Evolutionary conservation across 306 rosid species (phyloP).

Genomic region (Chamaecrista fasciculata): DNA sequence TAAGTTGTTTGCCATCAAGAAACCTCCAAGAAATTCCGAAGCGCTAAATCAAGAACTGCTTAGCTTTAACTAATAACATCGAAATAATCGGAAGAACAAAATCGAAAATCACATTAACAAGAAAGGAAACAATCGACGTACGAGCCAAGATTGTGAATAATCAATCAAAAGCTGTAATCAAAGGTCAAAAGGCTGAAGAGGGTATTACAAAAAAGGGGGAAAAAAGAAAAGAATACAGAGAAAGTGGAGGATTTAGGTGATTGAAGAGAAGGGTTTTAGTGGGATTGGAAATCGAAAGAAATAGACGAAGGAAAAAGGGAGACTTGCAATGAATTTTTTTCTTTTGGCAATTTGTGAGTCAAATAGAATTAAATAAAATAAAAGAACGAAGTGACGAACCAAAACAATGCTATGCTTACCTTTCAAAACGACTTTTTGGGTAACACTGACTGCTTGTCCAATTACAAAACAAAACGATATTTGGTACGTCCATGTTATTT

Average conservation of each 20-base stretch:
- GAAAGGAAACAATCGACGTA: neutral
- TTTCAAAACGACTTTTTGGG: neutral
- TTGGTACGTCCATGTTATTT: no score
- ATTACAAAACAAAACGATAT: neutral
- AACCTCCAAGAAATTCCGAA: conserved; percentile 37
- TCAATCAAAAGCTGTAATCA: neutral
- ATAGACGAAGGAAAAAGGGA: no score
- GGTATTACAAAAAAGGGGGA: neutral
- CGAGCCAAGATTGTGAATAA: neutral
- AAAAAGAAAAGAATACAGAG: neutral
- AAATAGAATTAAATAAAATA: no score
- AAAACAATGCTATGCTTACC: neutral
- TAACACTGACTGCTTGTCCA: neutral
- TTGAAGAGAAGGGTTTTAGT: conserved; percentile 19
- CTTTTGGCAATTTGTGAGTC: neutral
- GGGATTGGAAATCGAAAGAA: neutral
- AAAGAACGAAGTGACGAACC: no score
- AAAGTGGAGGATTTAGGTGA: conserved; percentile 25
- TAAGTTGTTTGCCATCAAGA: conserved; percentile 37
- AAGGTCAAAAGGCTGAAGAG: neutral
- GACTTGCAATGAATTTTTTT: no score
- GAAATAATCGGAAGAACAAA: neutral
- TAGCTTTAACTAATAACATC: neutral
- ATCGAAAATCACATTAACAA: neutral
- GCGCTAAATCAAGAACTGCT: conserved; percentile 6